Evolutionary conservation across 1,284 basidiomycete species (phyloP), one percentile per base, ranked within the genome.

Genomic region (Sporisorium graminicola): DNA sequence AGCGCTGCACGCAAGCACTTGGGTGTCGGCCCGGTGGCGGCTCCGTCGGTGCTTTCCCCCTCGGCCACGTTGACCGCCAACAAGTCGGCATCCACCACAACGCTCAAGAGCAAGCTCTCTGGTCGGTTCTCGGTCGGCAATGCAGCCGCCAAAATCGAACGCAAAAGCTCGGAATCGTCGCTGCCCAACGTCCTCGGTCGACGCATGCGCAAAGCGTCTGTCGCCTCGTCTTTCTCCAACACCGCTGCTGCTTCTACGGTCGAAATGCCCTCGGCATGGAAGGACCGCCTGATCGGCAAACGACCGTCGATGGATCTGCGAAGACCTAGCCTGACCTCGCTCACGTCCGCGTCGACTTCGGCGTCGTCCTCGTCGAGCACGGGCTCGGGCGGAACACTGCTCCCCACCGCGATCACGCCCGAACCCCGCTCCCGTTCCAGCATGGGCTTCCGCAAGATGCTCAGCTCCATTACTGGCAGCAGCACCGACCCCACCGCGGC

Each of bases 201-300:
- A 14, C 56, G 58, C 1, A 60, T 58, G 27, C 71, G 62, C 24
- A 68, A 68, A 10, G 22, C 58, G 5, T 62, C 69, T 0, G 53
- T 31, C 16, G 40, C 43, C 16, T n/a, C n/a, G 29, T 27, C 29
- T 10, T 13, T 7, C 43, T 51, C 22, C 42, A 58, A 4, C 7
- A 54, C 50, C 16, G 66, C 64, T n/a, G n/a, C n/a, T n/a, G n/a
- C n/a, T n/a, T n/a, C n/a, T n/a, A n/a, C n/a, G n/a, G n/a, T n/a
- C 0, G 72, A 75, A 24, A n/a, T 75, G 52, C 72, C 72, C 4
- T 37, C 63, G 5, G 72, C 72, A 4, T 75, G 72, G 72, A 65
- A 66, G 26, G 67, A 75, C 12, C 62, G 63, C 7, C 59, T 74
- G 24, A 29, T 53, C 7, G 40, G 16, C 24, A 57, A 44, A n/a